A percentile compares a stretch with the other conserved stretches of the same genome.
These are phyloP conservation scores for Lophiotrema nucula DNA, from an alignment of 495 filamentous ascomycete species.

Conservation along the genomic window DNA sequence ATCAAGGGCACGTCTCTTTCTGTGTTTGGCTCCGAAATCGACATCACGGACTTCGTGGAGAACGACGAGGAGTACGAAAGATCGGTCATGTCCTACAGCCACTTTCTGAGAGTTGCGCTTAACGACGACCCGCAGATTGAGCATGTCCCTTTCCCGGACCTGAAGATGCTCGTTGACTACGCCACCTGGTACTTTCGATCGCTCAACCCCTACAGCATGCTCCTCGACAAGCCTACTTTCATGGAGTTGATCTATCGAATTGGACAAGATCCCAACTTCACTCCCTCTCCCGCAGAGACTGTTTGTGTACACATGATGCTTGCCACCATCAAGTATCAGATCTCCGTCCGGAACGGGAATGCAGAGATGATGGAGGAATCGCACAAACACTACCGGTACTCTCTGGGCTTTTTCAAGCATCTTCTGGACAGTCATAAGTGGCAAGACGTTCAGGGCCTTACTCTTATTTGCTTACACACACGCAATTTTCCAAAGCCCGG, in stretches of 20 bases:
- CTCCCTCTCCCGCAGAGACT: conserved; percentile 59
- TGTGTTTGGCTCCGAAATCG: conserved; percentile 73
- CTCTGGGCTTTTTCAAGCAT: conserved; percentile 63
- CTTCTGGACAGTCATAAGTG: conserved; percentile 58
- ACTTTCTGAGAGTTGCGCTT: conserved; percentile 61
- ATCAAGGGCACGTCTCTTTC: conserved; percentile 72
- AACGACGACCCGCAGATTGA: conserved; percentile 37
- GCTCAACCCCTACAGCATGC: conserved; percentile 67
- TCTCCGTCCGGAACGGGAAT: conserved; percentile 61
- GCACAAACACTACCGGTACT: conserved; percentile 73
- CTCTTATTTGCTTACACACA: conserved; percentile 66
- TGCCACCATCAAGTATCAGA: conserved; percentile 73
- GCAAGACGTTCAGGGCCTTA: conserved; percentile 67
- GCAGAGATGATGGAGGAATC: conserved; percentile 57
- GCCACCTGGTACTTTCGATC: conserved; percentile 71
- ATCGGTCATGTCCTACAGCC: conserved; percentile 64
- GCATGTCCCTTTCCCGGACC: conserved; percentile 27
- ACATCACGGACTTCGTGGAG: conserved; percentile 68
- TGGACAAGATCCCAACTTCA: conserved; percentile 62
- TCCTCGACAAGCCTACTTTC: conserved; percentile 70
- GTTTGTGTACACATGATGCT: conserved; percentile 78
- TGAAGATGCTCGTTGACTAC: conserved; percentile 56
- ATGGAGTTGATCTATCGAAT: conserved; percentile 57
- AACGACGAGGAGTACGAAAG: conserved; percentile 61
- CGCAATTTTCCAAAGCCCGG: conserved; percentile 78